phyloP scores from a whole-genome alignment of 116 monocot species.

The Dioscorea cayenensis region DNA sequence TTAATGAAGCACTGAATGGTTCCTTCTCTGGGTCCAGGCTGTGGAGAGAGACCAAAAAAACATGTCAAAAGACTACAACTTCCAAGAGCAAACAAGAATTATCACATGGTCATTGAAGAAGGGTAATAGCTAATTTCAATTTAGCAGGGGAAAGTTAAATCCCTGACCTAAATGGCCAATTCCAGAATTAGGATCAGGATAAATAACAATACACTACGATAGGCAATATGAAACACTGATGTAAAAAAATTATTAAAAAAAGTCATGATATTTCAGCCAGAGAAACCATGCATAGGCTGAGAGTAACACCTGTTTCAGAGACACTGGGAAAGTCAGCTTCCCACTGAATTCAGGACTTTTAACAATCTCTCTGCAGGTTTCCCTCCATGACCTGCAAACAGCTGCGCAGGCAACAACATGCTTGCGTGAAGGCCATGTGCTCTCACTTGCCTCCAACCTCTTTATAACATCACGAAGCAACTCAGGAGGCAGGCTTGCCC shows the following conservation, averaged over 20 bases:
- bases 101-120: not conserved
- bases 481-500: slow-evolving; percentile 85
- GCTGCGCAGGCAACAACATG: slow-evolving; percentile 74
- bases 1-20: slow-evolving; percentile 87
- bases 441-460: slow-evolving; percentile 72
- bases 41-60: slow-evolving; percentile 5
- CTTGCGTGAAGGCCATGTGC: slow-evolving; percentile 70
- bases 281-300: not conserved
- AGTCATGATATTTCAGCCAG: not conserved
- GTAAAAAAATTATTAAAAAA: no score
- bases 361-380: slow-evolving; percentile 75
- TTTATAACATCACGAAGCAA: slow-evolving; percentile 74
- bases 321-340: slow-evolving; percentile 79
- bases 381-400: slow-evolving; percentile 77
- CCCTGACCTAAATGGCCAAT: not conserved
- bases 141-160: not conserved
- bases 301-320: slow-evolving; percentile 61
- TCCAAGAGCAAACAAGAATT: not conserved
- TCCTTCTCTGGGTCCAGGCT: slow-evolving; percentile 75
- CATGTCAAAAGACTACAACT: not conserved
- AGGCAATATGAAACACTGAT: no score
- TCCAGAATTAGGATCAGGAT: not conserved
- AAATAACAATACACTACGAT: no score
- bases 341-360: slow-evolving; percentile 67
- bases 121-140: not conserved